Base-by-base conservation (phyloP, 352 stramenopile species). In the Phytophthora vignae region DNA sequence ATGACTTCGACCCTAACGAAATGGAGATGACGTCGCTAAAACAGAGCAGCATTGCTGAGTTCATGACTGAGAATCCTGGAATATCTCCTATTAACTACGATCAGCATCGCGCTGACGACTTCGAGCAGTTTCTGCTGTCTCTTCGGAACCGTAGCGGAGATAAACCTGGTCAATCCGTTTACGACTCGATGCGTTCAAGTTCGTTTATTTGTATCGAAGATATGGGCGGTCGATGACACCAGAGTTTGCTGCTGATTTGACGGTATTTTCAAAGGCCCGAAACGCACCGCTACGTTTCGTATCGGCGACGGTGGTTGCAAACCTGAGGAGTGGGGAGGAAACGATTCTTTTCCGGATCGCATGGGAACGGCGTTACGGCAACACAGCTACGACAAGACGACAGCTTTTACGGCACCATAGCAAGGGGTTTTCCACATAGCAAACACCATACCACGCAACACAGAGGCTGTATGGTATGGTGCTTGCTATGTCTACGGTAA, bases 221-320 rank as follows among this genome's bases (percentile, higher is more conserved):
- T 62, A 54, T 17, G 40, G 25, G 15, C 11, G 36, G 4, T 27
- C 36, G 5, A 57, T 56, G 49, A 14, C n/a, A 25, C 15, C 11
- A 4, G 49, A 66, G 4, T 62, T 62, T 61, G 54, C 62, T 42
- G 42, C 50, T 21, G 54, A 69, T 52, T 58, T 69, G 12, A 69
- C 53, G 10, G n/a, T 64, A 1, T 60, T 54, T 73, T 59, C n/a
- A 64, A 69, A 54, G 53, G 53, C 3, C 46, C 64, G 15, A 73
- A 73, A 33, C 50, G 65, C 1, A 68, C 9, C 25, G 25, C 25
- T 29, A 29, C 2, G 25, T 29, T 29, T 29, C 25, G 25, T 29
- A 4, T 29, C 25, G 25, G 25, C 25, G 25, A 29, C 25, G 25
- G 25, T 29, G 25, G 25, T 29, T 29, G 25, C 25, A 29, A 29